Percentiles rank a stretch among this genome's conserved stretches.
These are phyloP conservation scores for Xenoacremonium recifei DNA, from an alignment of 2,329 filamentous ascomycete species.

Conservation along the genomic window DNA sequence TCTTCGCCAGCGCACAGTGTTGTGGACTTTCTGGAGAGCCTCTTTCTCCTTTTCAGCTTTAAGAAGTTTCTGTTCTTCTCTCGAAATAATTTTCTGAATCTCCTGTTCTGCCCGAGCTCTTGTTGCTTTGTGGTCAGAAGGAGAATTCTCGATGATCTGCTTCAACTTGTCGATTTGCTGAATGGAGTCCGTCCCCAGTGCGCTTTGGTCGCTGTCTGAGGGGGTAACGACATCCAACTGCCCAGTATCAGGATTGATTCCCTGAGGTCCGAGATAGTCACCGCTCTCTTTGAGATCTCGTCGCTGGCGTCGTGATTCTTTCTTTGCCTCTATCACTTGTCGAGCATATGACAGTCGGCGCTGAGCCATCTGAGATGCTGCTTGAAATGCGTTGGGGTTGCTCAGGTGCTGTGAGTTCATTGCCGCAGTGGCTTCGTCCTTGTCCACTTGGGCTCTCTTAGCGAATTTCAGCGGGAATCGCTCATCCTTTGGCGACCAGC, in stretches of 20 bases:
- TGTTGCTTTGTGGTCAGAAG: constrained; percentile 35
- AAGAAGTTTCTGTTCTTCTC: constrained; percentile 39
- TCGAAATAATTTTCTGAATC: constrained; percentile 29
- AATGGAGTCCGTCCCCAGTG: constrained; percentile 28
- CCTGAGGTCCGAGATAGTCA: constrained; percentile 59
- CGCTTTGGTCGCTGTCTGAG: constrained; percentile 44
- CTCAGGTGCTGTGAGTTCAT: constrained; percentile 1
- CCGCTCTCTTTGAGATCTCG: constrained; percentile 51
- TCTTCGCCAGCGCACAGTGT: constrained; percentile 43
- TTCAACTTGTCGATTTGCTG: constrained; percentile 31
- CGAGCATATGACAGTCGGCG: constrained; percentile 1
- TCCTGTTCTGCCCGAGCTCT: constrained; percentile 47
- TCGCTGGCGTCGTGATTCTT: constrained; percentile 34
- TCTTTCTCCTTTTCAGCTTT: constrained; percentile 43
- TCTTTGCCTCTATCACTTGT: constrained; percentile 30
- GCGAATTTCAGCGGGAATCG: background rate
- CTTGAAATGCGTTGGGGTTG: background rate
- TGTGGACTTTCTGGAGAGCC: constrained; percentile 27
- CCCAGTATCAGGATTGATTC: constrained; percentile 56
- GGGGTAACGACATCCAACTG: constrained; percentile 50
- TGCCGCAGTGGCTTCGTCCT: constrained; percentile 3
- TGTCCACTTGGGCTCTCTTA: background rate
- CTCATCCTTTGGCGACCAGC: constrained; percentile 13
- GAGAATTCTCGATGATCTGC: constrained; percentile 32
- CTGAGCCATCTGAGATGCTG: constrained; percentile 2